Evolutionary conservation across 352 stramenopile genomes (phyloP), one percentile per base, ranked within the genome.

Genomic region (Salisapilia sapeloensis): DNA sequence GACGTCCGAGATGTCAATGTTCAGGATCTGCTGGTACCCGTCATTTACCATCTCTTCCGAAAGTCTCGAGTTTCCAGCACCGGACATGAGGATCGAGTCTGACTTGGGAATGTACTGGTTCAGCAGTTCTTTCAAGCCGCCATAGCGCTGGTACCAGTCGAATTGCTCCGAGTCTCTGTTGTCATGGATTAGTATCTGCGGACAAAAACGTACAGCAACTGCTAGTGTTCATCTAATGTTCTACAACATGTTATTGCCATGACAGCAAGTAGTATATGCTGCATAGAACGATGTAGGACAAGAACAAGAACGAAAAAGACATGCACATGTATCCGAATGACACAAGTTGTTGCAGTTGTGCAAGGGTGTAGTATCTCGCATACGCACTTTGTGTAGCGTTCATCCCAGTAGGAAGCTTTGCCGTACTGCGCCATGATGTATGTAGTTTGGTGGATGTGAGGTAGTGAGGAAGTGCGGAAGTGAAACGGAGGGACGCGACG

Each of bases 31-130:
- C 38, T 92, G 74, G 60, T 85, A 97, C 4, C 80, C 89, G 53
- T 97, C 89, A 44, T 95, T 92, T 30, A 89, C 85, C 86, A 97
- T 96, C 39, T 97, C 90, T 49, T 97, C 90, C 35, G 72, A 96
- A 33, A 97, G 50, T 0, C 83, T 61, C 29, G 89, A 97, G 55
- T 96, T 97, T 33, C 90, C 90, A 11, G 76, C 84, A 27, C 90
- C 90, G 6, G 81, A 55, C 75, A 96, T 96, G 8, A 97, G 60
- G 29, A 97, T 78, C 14, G 60, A 43, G 45, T 97, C 90, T 32
- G 83, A 87, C 60, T 96, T 96, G 51, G 95, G 93, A 10, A 97
- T 55, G 29, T 96, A 94, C 48, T 95, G 77, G 24, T 61, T 70
- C 27, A 96, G 24, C 15, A 93, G 51, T 27, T 94, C 82, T 55